Evolutionary conservation across 371 early-diverging fungal genomes (phyloP), one percentile per base, ranked within the genome.

Genomic region (Lichtheimia corymbifera): DNA sequence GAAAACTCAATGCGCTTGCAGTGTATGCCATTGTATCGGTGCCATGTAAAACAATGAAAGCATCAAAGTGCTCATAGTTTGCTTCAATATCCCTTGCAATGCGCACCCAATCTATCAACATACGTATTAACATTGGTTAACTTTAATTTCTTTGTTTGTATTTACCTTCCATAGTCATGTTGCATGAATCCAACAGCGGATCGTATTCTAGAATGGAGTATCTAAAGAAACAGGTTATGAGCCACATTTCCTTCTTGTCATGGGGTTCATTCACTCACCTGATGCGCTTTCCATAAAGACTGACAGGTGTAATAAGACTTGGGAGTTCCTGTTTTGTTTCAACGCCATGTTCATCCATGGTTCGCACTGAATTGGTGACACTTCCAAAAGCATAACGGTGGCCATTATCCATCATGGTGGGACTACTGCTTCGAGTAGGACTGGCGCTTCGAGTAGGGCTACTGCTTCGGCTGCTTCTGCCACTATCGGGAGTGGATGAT

Each of bases 1-100:
- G 90, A 67, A 98, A 99, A 58, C 93, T 93, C 49, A 99, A 83
- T 0, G 97, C 97, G 63, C 93, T 90, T 6, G 94, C 96, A 0
- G 94, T 96, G 64, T 93, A 95, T 0, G 94, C 91, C 96, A 96
- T 96, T 0, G 96, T 96, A 73, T 97, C 97, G 0, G 97, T 97
- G 25, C 89, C 97, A 59, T 97, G 97, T 22, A 97, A 74, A 9
- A 98, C 90, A 58, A 97, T 88, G 63, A 97, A 98, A 0, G 97
- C 93, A 67, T 97, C 99, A 62, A 87, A 98, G 17, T 86, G 70
- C 63, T 91, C 75, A 74, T 99, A 99, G 63, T 95, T 93, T 64
- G 85, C 86, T 72, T 98, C 96, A 63, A 99, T 93, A 71, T 97
- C 98, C 1, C 89, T 87, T 4, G 96, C 97, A 53, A 99, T 95